Conservation (phyloP, 1,284 basidiomycete genomes). For the Cryptococcus jaspeensis region DNA sequence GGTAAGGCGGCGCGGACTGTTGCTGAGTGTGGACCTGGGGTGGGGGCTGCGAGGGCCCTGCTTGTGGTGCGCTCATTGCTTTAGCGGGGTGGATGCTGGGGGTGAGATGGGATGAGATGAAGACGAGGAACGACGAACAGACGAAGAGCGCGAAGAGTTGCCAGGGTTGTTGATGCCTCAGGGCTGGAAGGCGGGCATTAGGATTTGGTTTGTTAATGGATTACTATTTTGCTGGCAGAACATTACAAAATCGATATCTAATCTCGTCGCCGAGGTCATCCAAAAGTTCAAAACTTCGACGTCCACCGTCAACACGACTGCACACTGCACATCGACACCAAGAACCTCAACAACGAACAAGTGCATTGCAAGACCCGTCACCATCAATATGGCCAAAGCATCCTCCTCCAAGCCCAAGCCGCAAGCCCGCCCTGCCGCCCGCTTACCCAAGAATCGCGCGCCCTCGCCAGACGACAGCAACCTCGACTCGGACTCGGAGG, state of each 20-base stretch:
- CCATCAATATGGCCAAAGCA: constrained; percentile 5
- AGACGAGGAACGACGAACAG: not conserved
- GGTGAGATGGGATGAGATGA: not conserved
- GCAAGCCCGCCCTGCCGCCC: not conserved
- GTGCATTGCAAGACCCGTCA: not conserved
- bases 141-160: too few species aligned
- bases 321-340: too few species aligned
- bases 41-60: constrained; percentile 20
- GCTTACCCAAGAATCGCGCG: not conserved
- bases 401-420: constrained; percentile 2
- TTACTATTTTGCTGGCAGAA: not conserved
- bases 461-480: constrained; percentile 29
- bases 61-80: constrained; percentile 14
- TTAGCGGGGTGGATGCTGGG: not conserved
- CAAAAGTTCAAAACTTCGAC: too few species aligned
- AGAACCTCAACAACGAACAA: too few species aligned
- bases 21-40: not conserved
- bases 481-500: constrained; percentile 45
- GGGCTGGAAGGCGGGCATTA: not conserved
- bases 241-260: not conserved
- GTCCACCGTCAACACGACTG: too few species aligned
- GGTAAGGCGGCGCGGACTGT: not conserved
- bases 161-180: too few species aligned
- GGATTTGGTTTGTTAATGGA: not conserved
- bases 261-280: not conserved